These are phyloP conservation scores for Phaeotremella skinneri DNA, from an alignment of 768 basidiomycete species.

Conservation along the genomic window DNA sequence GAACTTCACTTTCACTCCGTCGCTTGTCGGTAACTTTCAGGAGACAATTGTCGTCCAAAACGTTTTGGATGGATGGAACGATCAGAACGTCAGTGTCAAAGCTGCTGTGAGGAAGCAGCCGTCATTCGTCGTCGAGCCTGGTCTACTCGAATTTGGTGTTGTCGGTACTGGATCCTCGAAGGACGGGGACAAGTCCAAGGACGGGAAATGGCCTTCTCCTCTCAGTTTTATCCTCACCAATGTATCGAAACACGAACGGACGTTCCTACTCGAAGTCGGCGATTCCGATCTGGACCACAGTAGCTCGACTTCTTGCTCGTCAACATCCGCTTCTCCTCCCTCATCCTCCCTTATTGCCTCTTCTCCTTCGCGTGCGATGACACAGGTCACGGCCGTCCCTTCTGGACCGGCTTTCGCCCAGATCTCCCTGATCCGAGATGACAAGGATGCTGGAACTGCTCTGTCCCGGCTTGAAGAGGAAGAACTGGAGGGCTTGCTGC, in stretches of 20 bases:
- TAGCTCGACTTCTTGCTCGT: background rate
- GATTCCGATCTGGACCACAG: background rate
- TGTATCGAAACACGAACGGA: constrained; percentile 40
- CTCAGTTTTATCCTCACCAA: constrained; percentile 41
- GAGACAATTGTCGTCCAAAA: constrained; percentile 48
- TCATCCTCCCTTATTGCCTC: background rate
- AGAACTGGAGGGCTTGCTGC: constrained; percentile 43
- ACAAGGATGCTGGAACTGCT: constrained; percentile 35
- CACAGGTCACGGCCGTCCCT: background rate
- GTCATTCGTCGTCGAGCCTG: constrained; percentile 39
- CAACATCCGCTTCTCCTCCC: background rate
- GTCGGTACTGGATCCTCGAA: background rate
- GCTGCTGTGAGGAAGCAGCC: constrained; percentile 47
- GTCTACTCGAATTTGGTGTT: constrained; percentile 35
- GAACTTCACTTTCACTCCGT: constrained; percentile 46
- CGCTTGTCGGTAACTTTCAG: constrained; percentile 44
- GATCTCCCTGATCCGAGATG: constrained; percentile 29
- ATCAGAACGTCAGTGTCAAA: constrained; percentile 46
- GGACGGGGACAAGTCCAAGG: background rate
- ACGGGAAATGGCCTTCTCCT: constrained; percentile 1
- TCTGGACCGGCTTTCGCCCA: constrained; percentile 13
- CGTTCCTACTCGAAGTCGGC: constrained; percentile 37
- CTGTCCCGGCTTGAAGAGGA: constrained; percentile 47
- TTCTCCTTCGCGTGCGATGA: background rate
- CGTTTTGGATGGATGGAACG: constrained; percentile 41